phyloP scores from a whole-genome alignment of 768 basidiomycete genomes.

The Termitomyces sp. region DNA sequence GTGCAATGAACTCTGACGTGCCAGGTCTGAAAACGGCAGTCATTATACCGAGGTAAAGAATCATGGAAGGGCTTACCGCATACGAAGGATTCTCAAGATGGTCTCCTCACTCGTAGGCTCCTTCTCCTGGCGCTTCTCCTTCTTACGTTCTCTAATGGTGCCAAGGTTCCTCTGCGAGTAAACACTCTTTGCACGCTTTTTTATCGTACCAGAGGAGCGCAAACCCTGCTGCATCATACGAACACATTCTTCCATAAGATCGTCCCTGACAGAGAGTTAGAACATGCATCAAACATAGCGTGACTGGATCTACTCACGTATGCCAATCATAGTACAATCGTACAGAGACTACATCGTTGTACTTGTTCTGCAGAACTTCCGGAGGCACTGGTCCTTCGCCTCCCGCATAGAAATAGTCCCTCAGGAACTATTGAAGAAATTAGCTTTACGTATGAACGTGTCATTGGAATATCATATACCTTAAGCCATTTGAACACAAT shows the following conservation, averaged over 20 bases:
- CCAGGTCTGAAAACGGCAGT: conserved; percentile 48
- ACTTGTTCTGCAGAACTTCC: conserved; percentile 89
- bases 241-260: conserved; percentile 92
- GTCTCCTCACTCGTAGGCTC: conserved; percentile 81
- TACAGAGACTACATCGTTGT: conserved; percentile 86
- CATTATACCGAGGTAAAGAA: neutral
- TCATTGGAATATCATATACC: conserved; percentile 36
- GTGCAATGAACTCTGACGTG: conserved; percentile 83
- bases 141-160: conserved; percentile 92
- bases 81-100: conserved; percentile 91
- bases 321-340: conserved; percentile 96
- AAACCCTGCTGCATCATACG: conserved; percentile 91
- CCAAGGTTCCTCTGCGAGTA: conserved; percentile 92
- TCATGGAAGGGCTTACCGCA: conserved; percentile 62
- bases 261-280: conserved; percentile 47
- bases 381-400: conserved; percentile 90
- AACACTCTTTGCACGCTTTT: conserved; percentile 91
- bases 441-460: neutral
- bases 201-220: conserved; percentile 67
- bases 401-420: conserved; percentile 92
- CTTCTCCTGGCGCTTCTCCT: conserved; percentile 83
- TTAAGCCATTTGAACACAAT: conserved; percentile 99
- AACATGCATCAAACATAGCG: conserved; percentile 1
- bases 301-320: conserved; percentile 49
- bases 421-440: conserved; percentile 62